Percentiles rank a stretch among this genome's conserved stretches.
phyloP scores from a whole-genome alignment of 192 early-diverging fungal genomes.

The Phycomyces blakesleeanus region DNA sequence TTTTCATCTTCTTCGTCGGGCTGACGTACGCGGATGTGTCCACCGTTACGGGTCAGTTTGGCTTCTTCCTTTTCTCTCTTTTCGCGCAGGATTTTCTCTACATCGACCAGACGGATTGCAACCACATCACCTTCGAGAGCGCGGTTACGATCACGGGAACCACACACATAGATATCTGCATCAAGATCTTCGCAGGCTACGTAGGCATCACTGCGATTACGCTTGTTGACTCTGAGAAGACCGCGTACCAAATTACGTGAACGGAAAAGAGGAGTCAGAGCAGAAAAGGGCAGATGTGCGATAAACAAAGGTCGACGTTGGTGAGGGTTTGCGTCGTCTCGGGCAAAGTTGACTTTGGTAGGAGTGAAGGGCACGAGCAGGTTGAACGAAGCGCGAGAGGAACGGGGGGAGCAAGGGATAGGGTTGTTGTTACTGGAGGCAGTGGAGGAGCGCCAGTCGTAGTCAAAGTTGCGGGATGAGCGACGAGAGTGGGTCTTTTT shows the following conservation, averaged over 20 bases:
- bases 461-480: constrained; percentile 40
- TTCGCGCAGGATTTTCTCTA: constrained; percentile 57
- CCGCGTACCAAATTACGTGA: constrained; percentile 62
- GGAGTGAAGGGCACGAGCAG: constrained; percentile 39
- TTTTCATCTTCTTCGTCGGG: constrained; percentile 53
- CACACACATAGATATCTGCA: constrained; percentile 76
- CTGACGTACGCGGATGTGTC: constrained; percentile 40
- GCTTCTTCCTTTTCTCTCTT: constrained; percentile 55
- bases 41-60: constrained; percentile 50
- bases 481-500: constrained; percentile 24
- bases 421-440: constrained; percentile 2
- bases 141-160: constrained; percentile 73
- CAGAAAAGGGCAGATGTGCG: constrained; percentile 53
- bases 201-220: constrained; percentile 84
- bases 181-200: constrained; percentile 71
- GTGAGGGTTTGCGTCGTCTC: constrained; percentile 44
- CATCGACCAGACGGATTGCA: constrained; percentile 67
- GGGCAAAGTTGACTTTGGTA: constrained; percentile 42
- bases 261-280: constrained; percentile 47
- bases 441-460: constrained; percentile 37
- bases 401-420: constrained; percentile 6
- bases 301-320: constrained; percentile 52
- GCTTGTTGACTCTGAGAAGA: constrained; percentile 80
- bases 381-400: constrained; percentile 29
- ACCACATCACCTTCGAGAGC: constrained; percentile 85